Percentiles rank a stretch among this genome's conserved stretches.
Conservation (phyloP, 106 monocot genomes). For the Dendrobium officinale region DNA sequence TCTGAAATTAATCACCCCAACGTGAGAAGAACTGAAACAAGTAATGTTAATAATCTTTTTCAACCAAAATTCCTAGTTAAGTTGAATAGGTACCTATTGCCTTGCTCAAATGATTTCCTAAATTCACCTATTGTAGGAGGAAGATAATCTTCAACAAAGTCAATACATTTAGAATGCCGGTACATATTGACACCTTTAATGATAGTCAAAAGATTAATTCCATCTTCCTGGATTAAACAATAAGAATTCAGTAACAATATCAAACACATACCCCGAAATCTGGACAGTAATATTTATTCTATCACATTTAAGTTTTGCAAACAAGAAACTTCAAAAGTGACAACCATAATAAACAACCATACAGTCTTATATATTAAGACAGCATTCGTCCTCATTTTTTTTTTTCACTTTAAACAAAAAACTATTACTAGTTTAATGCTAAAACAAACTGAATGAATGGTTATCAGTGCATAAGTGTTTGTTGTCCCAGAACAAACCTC, state of each 20-base stretch:
- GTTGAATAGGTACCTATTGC: conserved; percentile 6
- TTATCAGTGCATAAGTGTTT: neutral
- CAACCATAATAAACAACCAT: neutral
- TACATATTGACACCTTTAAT: conserved; percentile 19
- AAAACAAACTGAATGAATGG: neutral
- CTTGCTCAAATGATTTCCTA: conserved; percentile 10
- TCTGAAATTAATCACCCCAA: conserved; percentile 27
- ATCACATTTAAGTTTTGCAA: neutral
- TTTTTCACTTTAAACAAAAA: neutral
- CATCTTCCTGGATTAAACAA: conserved; percentile 23
- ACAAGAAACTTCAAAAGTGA: neutral
- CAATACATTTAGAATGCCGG: conserved; percentile 13
- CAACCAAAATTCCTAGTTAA: neutral
- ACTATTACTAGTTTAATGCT: neutral
- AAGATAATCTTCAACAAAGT: conserved; percentile 23
- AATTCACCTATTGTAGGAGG: conserved; percentile 25
- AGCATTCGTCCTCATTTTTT: neutral
- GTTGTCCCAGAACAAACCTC: neutral
- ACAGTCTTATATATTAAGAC: neutral
- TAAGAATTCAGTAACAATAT: conserved; percentile 1
- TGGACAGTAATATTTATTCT: neutral
- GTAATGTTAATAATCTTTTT: neutral
- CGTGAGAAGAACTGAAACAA: neutral
- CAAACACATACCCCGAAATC: neutral
- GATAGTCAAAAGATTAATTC: conserved; percentile 15